These are phyloP conservation scores for Trichoderma guizhouense DNA, from an alignment of 2,329 filamentous ascomycete species.

Conservation along the genomic window DNA sequence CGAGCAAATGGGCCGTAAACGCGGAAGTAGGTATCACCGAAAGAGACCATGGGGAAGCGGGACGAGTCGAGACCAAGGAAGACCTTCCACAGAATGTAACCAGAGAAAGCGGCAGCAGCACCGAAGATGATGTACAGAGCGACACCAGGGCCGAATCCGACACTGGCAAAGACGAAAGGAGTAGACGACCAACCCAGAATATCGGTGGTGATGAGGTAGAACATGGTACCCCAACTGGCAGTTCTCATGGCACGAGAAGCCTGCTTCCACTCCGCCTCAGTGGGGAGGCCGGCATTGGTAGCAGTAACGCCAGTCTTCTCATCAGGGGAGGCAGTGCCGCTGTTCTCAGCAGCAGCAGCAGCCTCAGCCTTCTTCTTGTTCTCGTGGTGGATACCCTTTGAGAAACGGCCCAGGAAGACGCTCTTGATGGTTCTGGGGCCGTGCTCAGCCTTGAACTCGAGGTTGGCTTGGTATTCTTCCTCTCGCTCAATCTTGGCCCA, in stretches of 20 bases:
- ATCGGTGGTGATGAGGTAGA: conserved; percentile 14
- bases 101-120: conserved; percentile 10
- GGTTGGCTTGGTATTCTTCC: conserved; percentile 8
- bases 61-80: conserved; percentile 16
- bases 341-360: neutral
- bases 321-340: neutral
- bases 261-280: conserved; percentile 12
- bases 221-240: conserved; percentile 13
- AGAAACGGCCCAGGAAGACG: neutral
- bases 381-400: conserved; percentile 13
- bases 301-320: conserved; percentile 1
- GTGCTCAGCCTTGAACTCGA: conserved; percentile 7
- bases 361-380: conserved; percentile 16
- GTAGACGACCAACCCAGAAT: conserved; percentile 14
- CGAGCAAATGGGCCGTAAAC: conserved; percentile 11
- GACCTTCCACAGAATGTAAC: conserved; percentile 9
- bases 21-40: conserved; percentile 16
- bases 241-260: conserved; percentile 14
- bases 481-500: conserved; percentile 15
- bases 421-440: conserved; percentile 4
- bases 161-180: conserved; percentile 16
- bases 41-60: conserved; percentile 13
- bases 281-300: neutral
- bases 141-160: conserved; percentile 13
- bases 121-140: conserved; percentile 12